phyloP scores from a whole-genome alignment of 345 rosid genomes.

The Boechera retrofracta region DNA sequence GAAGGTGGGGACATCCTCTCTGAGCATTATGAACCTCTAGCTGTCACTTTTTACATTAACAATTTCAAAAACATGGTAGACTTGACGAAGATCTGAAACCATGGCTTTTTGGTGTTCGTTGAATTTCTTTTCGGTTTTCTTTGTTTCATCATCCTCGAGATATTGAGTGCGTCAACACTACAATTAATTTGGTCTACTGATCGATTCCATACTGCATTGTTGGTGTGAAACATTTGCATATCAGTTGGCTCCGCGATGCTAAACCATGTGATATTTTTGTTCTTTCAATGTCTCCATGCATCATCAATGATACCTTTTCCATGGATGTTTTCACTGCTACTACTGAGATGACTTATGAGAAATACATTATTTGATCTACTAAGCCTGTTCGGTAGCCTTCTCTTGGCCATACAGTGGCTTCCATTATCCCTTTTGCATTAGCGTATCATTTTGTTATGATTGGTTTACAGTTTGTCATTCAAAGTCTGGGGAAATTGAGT shows the following conservation, averaged over 20 bases:
- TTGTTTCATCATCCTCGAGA: slow-evolving; percentile 54
- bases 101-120: slow-evolving; percentile 56
- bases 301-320: slow-evolving; percentile 6
- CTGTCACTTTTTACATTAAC: not conserved
- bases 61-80: not conserved
- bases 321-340: slow-evolving; percentile 12
- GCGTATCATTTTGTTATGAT: not conserved
- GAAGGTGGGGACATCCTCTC: slow-evolving; percentile 1
- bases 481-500: not conserved
- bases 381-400: slow-evolving; percentile 6
- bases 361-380: not conserved
- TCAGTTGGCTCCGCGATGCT: not conserved
- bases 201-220: not conserved
- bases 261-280: not conserved
- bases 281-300: slow-evolving; percentile 15
- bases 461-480: slow-evolving; percentile 21
- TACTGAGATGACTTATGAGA: slow-evolving; percentile 7
- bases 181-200: slow-evolving; percentile 27
- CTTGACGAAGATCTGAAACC: not conserved
- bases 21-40: not conserved
- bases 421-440: slow-evolving; percentile 4
- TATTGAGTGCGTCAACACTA: slow-evolving; percentile 44
- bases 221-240: not conserved
- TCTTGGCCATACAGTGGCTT: slow-evolving; percentile 8
- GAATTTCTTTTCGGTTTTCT: slow-evolving; percentile 64